phyloP scores from a whole-genome alignment of 2,329 filamentous ascomycete species.

The Colletotrichum tofieldiae region DNA sequence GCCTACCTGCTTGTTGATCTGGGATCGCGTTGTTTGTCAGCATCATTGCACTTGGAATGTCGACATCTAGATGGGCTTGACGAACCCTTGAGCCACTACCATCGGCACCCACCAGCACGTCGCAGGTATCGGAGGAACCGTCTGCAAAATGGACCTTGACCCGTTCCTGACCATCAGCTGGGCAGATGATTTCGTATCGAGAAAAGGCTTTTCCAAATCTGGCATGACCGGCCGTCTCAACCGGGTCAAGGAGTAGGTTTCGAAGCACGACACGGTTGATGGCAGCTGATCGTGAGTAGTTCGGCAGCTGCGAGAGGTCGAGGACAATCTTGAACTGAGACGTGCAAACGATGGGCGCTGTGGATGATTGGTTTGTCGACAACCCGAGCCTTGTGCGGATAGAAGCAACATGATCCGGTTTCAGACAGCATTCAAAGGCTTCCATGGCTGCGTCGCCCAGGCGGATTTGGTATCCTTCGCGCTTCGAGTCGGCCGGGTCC shows the following conservation, averaged over 20 bases:
- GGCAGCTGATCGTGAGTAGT: conserved; percentile 6
- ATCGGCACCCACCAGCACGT: too few relatives aligned
- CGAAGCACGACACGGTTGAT: conserved; percentile 18
- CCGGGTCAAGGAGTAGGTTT: not conserved
- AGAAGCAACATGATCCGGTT: not conserved
- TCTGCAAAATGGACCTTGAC: too few relatives aligned
- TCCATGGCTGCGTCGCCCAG: conserved; percentile 5
- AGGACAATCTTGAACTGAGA: conserved; percentile 17
- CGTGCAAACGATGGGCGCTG: conserved; percentile 13
- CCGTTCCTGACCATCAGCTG: too few relatives aligned
- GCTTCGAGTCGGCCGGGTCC: conserved; percentile 1
- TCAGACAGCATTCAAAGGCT: conserved; percentile 10
- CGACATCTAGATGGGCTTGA: too few relatives aligned
- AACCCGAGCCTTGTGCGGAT: conserved; percentile 2
- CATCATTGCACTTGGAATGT: too few relatives aligned
- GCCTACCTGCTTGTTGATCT: too few relatives aligned
- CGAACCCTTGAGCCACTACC: too few relatives aligned
- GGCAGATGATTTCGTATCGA: too few relatives aligned
- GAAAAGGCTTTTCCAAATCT: too few relatives aligned
- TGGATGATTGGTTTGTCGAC: not conserved
- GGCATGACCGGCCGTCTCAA: too few relatives aligned
- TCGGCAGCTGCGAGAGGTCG: conserved; percentile 10
- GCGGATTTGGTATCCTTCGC: conserved; percentile 24
- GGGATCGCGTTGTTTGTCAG: too few relatives aligned
- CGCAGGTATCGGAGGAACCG: too few relatives aligned